Percentiles rank a stretch among this genome's conserved stretches.
These are phyloP conservation scores for Dryas alaskensis DNA, from an alignment of 306 rosid genomes.

Conservation along the genomic window DNA sequence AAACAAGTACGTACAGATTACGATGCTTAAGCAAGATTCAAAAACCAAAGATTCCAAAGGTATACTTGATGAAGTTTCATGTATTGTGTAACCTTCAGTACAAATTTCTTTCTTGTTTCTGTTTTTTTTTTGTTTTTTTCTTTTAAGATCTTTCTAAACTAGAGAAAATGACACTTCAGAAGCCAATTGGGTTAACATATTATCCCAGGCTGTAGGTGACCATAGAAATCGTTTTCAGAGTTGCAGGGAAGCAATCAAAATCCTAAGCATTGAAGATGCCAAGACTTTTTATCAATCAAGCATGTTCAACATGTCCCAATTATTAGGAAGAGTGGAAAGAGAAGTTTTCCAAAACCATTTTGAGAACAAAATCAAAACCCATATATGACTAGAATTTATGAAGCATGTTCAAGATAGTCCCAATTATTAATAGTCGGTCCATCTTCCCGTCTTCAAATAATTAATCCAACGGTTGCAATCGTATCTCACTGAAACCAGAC, in stretches of 20 bases:
- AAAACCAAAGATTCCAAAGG: too few relatives aligned
- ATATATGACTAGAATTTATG: background rate
- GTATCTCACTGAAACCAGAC: conserved; percentile 16
- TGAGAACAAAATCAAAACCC: background rate
- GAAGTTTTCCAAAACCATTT: background rate
- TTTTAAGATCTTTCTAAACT: background rate
- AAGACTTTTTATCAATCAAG: background rate
- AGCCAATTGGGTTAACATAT: background rate
- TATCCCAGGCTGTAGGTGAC: background rate
- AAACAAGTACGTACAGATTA: too few relatives aligned
- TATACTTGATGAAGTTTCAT: too few relatives aligned
- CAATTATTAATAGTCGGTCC: background rate
- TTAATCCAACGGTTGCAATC: background rate
- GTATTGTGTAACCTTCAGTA: too few relatives aligned
- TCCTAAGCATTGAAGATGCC: background rate
- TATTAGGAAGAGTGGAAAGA: background rate
- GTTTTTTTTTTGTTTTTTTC: background rate
- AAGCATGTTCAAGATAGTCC: conserved; percentile 5
- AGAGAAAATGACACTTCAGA: background rate
- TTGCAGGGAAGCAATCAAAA: background rate
- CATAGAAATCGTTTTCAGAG: background rate
- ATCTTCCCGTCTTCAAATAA: background rate
- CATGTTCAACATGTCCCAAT: too few relatives aligned
- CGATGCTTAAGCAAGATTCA: too few relatives aligned
- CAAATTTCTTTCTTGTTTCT: too few relatives aligned